Percentiles rank a stretch among this genome's conserved stretches.
These are phyloP conservation scores for Pseudocercospora fuligena DNA, from an alignment of 2,329 filamentous ascomycete genomes.

Conservation along the genomic window DNA sequence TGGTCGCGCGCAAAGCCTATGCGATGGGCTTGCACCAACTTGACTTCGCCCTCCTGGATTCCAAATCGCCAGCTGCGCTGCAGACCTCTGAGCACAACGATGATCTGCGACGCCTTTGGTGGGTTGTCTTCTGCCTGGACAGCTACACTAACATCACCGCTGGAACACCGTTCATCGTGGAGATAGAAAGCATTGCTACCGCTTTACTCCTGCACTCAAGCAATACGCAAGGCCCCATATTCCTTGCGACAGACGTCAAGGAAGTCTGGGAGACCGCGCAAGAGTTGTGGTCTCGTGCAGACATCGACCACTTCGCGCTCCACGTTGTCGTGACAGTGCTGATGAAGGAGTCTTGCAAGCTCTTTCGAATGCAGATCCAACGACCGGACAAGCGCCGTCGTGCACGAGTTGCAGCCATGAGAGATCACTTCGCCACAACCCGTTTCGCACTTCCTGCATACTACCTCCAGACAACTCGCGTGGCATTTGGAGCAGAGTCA, in stretches of 20 bases:
- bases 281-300: neutral
- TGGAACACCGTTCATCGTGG: neutral
- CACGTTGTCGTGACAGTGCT: neutral
- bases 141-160: constrained; percentile 5
- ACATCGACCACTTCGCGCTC: neutral
- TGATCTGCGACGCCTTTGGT: neutral
- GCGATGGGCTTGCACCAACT: neutral
- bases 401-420: neutral
- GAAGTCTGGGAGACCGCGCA: constrained; percentile 1
- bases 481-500: neutral
- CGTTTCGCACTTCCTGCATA: neutral
- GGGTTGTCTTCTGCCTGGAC: neutral
- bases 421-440: neutral
- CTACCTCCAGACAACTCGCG: neutral
- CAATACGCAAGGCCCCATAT: neutral
- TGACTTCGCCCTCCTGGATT: neutral
- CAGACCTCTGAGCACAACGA: neutral
- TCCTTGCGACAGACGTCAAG: neutral
- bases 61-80: neutral
- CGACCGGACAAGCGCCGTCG: neutral
- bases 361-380: constrained; percentile 1
- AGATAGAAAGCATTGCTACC: neutral
- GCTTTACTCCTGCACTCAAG: neutral
- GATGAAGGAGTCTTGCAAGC: neutral
- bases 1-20: neutral